Evolutionary conservation across 805 yeast genomes (phyloP), one percentile per base, ranked within the genome.

Genomic region (Kazachstania psychrophila): DNA sequence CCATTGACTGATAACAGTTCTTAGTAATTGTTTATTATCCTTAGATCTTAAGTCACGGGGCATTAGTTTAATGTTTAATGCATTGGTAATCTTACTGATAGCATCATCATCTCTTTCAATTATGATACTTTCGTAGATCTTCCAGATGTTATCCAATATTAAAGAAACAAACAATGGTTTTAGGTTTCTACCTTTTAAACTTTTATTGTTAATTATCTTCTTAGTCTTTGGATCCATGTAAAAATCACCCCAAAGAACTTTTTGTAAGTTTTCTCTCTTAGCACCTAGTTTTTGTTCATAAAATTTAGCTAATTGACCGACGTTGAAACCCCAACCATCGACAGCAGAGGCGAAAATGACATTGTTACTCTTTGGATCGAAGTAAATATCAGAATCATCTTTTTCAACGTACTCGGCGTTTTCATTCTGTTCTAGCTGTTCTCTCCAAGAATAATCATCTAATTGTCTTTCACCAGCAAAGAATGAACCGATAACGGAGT

Each of bases 291-390:
- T 86, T 33, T 75, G 74, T 61, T 81, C 92, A 56, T 86, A 85
- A 23, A 92, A 76, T 39, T 81, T 78, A 6, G 96, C 83, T 60
- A 92, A 83, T 46, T 92, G 95, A 35, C 84, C 75, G 34, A 92
- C 68, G 29, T 85, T 82, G 59, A 92, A 92, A 1, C 97, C 99
- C 97, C 98, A 92, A 10, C 97, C 97, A 61, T 92, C 98, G 14
- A 82, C 68, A 1, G 98, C 98, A 20, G 78, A 70, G 0, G 95
- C 89, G 65, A 89, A 89, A 0, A 89, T 75, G 5, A 89, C 96
- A 52, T 89, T 89, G 54, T 86, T 86, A 46, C 75, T 72, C 34
- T 80, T 83, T 0, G 99, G 98, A 13, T 84, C 70, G 44, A 89
- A 89, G 55, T 88, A 88, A 18, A 88, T 62, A 48, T 79, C 94